Evolutionary conservation across 2,329 filamentous ascomycete species (phyloP).

Genomic region (Hansfordia pulvinata): DNA sequence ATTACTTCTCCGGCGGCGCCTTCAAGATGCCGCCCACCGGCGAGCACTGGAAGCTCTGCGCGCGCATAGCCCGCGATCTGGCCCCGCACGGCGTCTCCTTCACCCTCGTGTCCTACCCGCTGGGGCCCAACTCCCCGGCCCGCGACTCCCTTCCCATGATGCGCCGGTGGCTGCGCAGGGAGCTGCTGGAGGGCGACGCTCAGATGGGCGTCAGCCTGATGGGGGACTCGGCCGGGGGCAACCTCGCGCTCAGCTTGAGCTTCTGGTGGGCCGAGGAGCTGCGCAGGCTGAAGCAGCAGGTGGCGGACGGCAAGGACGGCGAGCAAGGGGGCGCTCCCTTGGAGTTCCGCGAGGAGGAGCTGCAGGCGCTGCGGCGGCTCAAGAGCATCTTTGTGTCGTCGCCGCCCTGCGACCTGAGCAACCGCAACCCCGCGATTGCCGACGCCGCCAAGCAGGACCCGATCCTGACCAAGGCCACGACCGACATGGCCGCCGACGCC

Average conservation of each 20-base stretch:
- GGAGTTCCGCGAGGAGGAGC: neutral
- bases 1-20: slow-evolving; percentile 42
- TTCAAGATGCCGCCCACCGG: slow-evolving; percentile 35
- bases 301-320: slow-evolving; percentile 8
- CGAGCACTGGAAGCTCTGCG: slow-evolving; percentile 37
- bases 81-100: slow-evolving; percentile 20
- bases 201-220: slow-evolving; percentile 30
- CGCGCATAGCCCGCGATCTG: slow-evolving; percentile 27
- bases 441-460: slow-evolving; percentile 26
- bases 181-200: slow-evolving; percentile 23
- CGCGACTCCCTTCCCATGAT: slow-evolving; percentile 31
- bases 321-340: too few relatives aligned
- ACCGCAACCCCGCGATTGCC: slow-evolving; percentile 27
- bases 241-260: slow-evolving; percentile 26
- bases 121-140: slow-evolving; percentile 38
- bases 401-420: slow-evolving; percentile 23
- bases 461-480: slow-evolving; percentile 25
- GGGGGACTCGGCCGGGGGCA: slow-evolving; percentile 42
- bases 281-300: slow-evolving; percentile 11
- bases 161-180: slow-evolving; percentile 24
- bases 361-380: slow-evolving; percentile 2
- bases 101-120: slow-evolving; percentile 35
- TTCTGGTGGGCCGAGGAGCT: slow-evolving; percentile 9
- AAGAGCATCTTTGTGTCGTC: slow-evolving; percentile 6
- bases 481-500: slow-evolving; percentile 23